Evolutionary conservation across 768 basidiomycete genomes (phyloP).

Genomic region (Mycena kentingensis): DNA sequence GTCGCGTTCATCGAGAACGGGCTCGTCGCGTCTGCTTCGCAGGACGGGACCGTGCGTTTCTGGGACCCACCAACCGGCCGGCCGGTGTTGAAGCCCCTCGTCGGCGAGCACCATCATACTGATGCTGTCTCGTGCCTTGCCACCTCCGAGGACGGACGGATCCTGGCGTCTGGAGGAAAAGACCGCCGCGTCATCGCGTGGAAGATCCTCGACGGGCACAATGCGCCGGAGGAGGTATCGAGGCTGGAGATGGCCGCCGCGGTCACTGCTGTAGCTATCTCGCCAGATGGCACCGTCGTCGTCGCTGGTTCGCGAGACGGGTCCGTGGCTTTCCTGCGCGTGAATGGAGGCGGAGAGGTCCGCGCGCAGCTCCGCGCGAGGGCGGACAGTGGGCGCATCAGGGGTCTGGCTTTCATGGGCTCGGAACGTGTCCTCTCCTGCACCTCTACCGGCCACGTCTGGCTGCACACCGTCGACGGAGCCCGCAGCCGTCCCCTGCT

Average conservation of each 20-base stretch:
- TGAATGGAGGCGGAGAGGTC: not conserved
- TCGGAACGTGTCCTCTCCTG: no score
- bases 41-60: conserved; percentile 14
- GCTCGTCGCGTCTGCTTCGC: conserved; percentile 9
- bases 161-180: not conserved
- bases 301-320: conserved; percentile 12
- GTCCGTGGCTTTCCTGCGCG: not conserved
- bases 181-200: not conserved
- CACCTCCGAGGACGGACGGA: not conserved
- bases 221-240: not conserved
- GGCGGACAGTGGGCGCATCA: not conserved
- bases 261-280: conserved; percentile 15
- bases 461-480: not conserved
- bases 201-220: not conserved
- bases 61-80: conserved; percentile 8
- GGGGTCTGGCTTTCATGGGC: no score
- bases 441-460: no score
- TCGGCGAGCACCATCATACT: not conserved
- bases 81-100: conserved; percentile 4
- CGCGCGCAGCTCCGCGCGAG: not conserved
- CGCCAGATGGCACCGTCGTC: not conserved
- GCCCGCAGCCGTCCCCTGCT: not conserved
- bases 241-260: not conserved
- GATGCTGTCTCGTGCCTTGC: not conserved
- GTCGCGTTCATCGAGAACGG: conserved; percentile 3